Evolutionary conservation across 108 stramenopile genomes (phyloP).

Genomic region (Aurantiochytrium sp.): DNA sequence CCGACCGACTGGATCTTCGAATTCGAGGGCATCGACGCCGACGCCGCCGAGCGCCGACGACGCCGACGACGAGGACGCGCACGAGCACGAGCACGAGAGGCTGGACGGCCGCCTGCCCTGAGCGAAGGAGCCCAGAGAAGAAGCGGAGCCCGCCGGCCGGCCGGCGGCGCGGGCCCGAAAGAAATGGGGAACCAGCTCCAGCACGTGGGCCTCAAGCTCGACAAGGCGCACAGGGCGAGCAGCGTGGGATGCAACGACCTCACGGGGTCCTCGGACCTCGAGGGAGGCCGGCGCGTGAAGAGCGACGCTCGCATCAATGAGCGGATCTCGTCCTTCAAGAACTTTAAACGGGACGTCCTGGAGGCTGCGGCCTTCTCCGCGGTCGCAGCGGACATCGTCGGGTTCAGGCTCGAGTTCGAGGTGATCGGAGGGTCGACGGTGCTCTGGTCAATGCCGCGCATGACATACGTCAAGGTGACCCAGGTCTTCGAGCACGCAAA

Average conservation of each 20-base stretch:
- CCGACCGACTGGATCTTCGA: no score
- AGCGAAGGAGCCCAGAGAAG: no score
- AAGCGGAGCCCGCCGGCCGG: no score
- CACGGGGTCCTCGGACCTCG: background rate
- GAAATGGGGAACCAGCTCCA: constrained; percentile 12
- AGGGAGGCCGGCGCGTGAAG: background rate
- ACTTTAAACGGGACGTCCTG: constrained; percentile 2
- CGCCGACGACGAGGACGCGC: no score
- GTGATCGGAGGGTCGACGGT: background rate
- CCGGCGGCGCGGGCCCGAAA: no score
- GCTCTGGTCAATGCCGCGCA: background rate
- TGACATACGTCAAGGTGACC: constrained; percentile 4
- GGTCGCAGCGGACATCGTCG: background rate
- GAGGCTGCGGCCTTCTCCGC: constrained; percentile 16
- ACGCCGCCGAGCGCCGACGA: no score
- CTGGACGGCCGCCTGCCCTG: no score
- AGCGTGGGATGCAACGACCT: background rate
- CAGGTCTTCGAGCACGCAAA: background rate
- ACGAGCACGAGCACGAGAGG: no score
- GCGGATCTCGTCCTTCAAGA: background rate
- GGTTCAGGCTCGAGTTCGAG: constrained; percentile 14
- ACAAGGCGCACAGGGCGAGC: background rate
- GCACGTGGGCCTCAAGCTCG: constrained; percentile 18
- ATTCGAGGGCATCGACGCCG: no score
- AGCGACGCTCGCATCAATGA: background rate